Evolutionary conservation across 257 asterid species (phyloP), one percentile per base, ranked within the genome.

Genomic region (Gardenia jasminoides): DNA sequence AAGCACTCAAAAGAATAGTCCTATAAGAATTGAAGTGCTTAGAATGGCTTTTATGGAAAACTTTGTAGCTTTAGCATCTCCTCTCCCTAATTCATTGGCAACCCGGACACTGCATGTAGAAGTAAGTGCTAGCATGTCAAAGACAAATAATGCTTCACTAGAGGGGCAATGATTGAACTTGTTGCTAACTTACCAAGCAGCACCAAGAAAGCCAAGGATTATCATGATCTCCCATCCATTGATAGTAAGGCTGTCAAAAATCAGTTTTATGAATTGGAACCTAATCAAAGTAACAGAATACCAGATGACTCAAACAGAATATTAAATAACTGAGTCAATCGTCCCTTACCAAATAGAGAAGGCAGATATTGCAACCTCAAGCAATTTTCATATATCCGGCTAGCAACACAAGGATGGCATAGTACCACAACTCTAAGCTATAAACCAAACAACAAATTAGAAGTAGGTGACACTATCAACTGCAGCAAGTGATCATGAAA

Each of bases 311-410:
- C n/a, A n/a, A n/a, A n/a, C n/a, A n/a, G n/a, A n/a, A n/a, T n/a
- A n/a, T n/a, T n/a, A 75, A 52, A 67, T 24, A 22, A 75, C 22
- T 26, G 28, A 61, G 41, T 33, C 2, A 43, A 41, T n/a, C 72
- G 20, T 12, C n/a, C 41, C 86, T 86, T 81, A 90, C 98, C 98
- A 92, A 41, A 94, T 82, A 15, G 98, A 94, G 89, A 94, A 94
- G 80, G 98, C 97, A 5, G 97, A 88, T 56, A 94, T 92, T 62
- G 96, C 90, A 76, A 90, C 92, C 85, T 89, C 92, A n/a, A 0
- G 98, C 98, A 68, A 92, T 85, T 83, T 89, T 88, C 97, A 91
- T 87, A 85, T 94, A 92, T 66, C 98, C 98, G 54, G 98, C 98
- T 66, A 89, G 87, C 81, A 94, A 83, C 26, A 94, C 97, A 22